phyloP scores from a whole-genome alignment of 2,329 filamentous ascomycete species.

The Venturia asperata region DNA sequence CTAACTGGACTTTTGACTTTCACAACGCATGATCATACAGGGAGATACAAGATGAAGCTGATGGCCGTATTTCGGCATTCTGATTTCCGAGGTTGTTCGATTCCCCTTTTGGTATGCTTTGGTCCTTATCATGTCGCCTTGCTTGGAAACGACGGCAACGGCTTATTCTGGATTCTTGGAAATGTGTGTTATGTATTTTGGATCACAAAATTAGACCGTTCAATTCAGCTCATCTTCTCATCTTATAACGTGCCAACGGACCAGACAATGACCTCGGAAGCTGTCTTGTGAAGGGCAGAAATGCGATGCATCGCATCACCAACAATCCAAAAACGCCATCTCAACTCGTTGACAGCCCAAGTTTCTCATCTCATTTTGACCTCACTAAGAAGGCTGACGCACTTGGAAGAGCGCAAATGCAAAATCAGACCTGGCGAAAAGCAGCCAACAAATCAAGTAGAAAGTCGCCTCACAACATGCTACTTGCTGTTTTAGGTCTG shows the following conservation, averaged over 20 bases:
- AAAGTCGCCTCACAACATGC: neutral
- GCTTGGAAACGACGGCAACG: neutral
- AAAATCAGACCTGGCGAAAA: neutral
- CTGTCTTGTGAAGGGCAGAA: no score
- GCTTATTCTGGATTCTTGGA: conserved; percentile 2
- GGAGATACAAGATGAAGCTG: neutral
- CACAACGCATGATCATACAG: neutral
- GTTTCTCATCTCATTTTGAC: neutral
- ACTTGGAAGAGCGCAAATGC: neutral
- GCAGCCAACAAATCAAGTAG: neutral
- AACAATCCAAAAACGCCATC: no score
- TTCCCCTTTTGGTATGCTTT: neutral
- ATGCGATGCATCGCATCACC: no score
- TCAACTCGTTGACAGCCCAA: no score
- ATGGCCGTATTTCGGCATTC: neutral
- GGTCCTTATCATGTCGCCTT: neutral
- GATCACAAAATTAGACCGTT: neutral
- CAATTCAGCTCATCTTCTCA: neutral
- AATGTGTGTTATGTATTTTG: neutral
- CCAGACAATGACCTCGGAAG: no score
- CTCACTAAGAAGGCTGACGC: conserved; percentile 1
- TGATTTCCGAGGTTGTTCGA: conserved; percentile 8
- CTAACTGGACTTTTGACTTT: neutral
- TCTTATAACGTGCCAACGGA: neutral
- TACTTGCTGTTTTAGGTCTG: neutral